Evolutionary conservation across 2,329 filamentous ascomycete species (phyloP).

Genomic region (Trichoderma afroharzianum): DNA sequence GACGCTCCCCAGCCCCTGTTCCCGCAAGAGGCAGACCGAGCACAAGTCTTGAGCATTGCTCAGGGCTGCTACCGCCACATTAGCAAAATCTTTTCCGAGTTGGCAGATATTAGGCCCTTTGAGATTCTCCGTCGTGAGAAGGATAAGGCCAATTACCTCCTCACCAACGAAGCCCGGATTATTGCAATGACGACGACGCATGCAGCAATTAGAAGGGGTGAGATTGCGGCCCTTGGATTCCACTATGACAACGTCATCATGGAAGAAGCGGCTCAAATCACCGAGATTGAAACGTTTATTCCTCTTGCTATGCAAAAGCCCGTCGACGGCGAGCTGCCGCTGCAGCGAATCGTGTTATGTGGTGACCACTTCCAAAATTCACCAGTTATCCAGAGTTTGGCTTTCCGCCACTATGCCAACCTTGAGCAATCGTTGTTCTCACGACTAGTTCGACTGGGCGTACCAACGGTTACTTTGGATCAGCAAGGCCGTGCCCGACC

Average conservation of each 20-base stretch:
- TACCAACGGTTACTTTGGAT: slow-evolving; percentile 86
- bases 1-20: slow-evolving; percentile 86
- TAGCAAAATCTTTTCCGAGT: slow-evolving; percentile 81
- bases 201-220: slow-evolving; percentile 86
- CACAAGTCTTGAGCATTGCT: slow-evolving; percentile 69
- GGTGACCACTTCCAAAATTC: slow-evolving; percentile 97
- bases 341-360: slow-evolving; percentile 87
- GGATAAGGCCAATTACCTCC: slow-evolving; percentile 93
- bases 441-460: slow-evolving; percentile 82
- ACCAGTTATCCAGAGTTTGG: slow-evolving; percentile 89
- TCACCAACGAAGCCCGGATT: slow-evolving; percentile 93
- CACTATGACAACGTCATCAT: slow-evolving; percentile 97
- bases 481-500: slow-evolving; percentile 89
- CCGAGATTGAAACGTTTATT: slow-evolving; percentile 95
- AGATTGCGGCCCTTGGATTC: slow-evolving; percentile 90
- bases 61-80: slow-evolving; percentile 87
- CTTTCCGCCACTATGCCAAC: slow-evolving; percentile 92
- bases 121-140: slow-evolving; percentile 85
- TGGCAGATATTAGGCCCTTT: slow-evolving; percentile 91
- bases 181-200: slow-evolving; percentile 99
- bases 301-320: slow-evolving; percentile 88
- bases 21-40: slow-evolving; percentile 59
- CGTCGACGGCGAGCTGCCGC: slow-evolving; percentile 64
- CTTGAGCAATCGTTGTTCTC: slow-evolving; percentile 95
- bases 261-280: slow-evolving; percentile 98